These are phyloP conservation scores for Meredithiella fracta DNA, from an alignment of 2,329 filamentous ascomycete species.

Conservation along the genomic window DNA sequence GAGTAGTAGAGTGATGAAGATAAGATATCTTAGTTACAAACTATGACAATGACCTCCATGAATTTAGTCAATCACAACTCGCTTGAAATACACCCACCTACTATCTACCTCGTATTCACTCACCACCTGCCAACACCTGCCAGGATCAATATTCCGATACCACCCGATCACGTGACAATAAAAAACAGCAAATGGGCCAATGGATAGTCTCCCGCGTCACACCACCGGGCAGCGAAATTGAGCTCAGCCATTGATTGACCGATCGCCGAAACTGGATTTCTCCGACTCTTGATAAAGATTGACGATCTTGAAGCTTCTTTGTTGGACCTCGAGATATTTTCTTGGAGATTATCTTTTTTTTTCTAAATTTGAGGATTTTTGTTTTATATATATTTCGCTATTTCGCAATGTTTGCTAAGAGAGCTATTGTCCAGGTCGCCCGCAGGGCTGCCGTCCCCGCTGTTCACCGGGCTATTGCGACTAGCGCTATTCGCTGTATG, in stretches of 20 bases:
- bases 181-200: not conserved
- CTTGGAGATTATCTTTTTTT: not conserved
- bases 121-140: not conserved
- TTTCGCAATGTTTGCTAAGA: slow-evolving; percentile 48
- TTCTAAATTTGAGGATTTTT: not conserved
- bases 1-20: too few species aligned
- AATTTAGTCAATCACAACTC: slow-evolving; percentile 4
- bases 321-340: not conserved
- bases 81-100: not conserved
- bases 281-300: not conserved
- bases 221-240: slow-evolving; percentile 2
- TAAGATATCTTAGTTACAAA: too few species aligned
- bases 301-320: not conserved
- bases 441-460: slow-evolving; percentile 38
- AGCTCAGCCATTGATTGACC: not conserved
- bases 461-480: slow-evolving; percentile 42
- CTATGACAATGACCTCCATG: not conserved
- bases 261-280: not conserved
- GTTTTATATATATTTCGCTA: too few species aligned
- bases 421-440: slow-evolving; percentile 42
- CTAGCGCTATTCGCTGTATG: slow-evolving; percentile 44
- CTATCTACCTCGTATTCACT: not conserved
- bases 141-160: too few species aligned
- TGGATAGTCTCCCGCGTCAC: slow-evolving; percentile 10
- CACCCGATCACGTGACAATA: slow-evolving; percentile 4